These are phyloP conservation scores for Chloropicon primus DNA, from an alignment of 139 green algal species.

Conservation along the genomic window DNA sequence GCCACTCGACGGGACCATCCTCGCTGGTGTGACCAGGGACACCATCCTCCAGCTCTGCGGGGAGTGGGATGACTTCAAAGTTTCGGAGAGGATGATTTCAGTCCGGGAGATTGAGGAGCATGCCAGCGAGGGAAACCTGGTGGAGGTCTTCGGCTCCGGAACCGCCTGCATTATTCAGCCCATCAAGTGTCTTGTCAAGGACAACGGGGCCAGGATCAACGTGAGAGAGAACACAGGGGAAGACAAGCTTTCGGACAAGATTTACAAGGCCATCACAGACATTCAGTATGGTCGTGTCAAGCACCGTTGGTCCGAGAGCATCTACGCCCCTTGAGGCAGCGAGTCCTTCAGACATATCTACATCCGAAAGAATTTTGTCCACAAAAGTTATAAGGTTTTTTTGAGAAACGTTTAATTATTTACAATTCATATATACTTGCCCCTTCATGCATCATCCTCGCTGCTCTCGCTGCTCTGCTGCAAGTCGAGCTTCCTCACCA, in stretches of 20 bases:
- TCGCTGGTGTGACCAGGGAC: slow-evolving; percentile 64
- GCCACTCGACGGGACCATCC: slow-evolving; percentile 56
- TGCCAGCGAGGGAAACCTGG: slow-evolving; percentile 26
- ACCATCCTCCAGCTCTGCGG: slow-evolving; percentile 44
- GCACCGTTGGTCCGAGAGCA: slow-evolving; percentile 23
- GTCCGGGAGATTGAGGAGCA: slow-evolving; percentile 24
- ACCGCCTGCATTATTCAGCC: slow-evolving; percentile 68
- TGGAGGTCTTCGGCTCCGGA: slow-evolving; percentile 63
- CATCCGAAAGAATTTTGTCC: too few relatives aligned
- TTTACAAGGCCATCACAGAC: slow-evolving; percentile 27
- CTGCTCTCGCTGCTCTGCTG: too few relatives aligned
- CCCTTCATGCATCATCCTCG: too few relatives aligned
- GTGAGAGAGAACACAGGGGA: background rate
- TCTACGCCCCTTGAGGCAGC: slow-evolving; percentile 2
- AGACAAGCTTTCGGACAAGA: slow-evolving; percentile 11
- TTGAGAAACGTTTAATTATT: too few relatives aligned
- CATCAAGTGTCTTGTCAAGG: slow-evolving; percentile 25
- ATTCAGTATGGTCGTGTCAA: slow-evolving; percentile 45
- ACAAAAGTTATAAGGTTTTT: too few relatives aligned
- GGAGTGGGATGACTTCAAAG: slow-evolving; percentile 38
- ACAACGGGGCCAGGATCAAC: slow-evolving; percentile 10
- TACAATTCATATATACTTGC: too few relatives aligned
- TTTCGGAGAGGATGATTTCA: slow-evolving; percentile 32
- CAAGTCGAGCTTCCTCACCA: background rate
- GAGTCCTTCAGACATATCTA: background rate